Conservation (phyloP, 2,329 filamentous ascomycete genomes). For the Esteya vermicola region DNA sequence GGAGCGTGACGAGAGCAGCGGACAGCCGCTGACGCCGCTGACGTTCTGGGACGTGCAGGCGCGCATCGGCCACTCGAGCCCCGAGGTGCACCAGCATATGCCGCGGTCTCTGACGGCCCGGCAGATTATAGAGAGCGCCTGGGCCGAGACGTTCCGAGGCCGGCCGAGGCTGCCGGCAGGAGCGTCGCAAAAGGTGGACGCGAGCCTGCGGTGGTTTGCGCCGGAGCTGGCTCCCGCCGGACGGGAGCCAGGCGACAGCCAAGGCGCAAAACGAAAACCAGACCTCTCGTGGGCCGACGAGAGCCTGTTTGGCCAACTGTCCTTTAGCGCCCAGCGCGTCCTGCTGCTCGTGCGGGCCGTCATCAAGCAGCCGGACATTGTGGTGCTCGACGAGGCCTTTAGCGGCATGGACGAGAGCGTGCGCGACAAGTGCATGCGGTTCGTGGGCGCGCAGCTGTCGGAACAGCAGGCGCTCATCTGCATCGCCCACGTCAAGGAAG, state of each 20-base stretch:
- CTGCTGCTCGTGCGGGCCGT: constrained; percentile 71
- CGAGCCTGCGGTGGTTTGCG: constrained; percentile 63
- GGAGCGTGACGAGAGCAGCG: constrained; percentile 39
- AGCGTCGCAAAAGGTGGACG: constrained; percentile 47
- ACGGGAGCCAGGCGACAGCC: neutral
- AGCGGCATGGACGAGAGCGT: constrained; percentile 71
- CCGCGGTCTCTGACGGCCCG: constrained; percentile 62
- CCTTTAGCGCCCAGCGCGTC: constrained; percentile 73
- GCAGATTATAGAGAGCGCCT: constrained; percentile 69
- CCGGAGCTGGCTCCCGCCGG: constrained; percentile 40
- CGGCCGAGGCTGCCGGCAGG: constrained; percentile 48
- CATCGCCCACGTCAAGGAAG: constrained; percentile 80
- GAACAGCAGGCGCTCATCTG: constrained; percentile 72
- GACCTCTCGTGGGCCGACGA: constrained; percentile 49
- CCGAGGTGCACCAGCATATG: constrained; percentile 89
- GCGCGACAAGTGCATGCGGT: constrained; percentile 75
- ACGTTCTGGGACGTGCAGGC: constrained; percentile 88
- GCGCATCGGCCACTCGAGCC: constrained; percentile 82
- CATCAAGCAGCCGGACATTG: constrained; percentile 65
- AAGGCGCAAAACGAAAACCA: neutral
- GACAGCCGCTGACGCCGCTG: constrained; percentile 61
- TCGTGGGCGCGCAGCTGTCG: constrained; percentile 55
- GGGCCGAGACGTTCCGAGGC: constrained; percentile 73
- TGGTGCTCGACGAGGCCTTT: constrained; percentile 79
- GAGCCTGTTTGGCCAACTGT: constrained; percentile 56